Base-by-base conservation (phyloP, 345 rosid genomes). In the Populus nigra region DNA sequence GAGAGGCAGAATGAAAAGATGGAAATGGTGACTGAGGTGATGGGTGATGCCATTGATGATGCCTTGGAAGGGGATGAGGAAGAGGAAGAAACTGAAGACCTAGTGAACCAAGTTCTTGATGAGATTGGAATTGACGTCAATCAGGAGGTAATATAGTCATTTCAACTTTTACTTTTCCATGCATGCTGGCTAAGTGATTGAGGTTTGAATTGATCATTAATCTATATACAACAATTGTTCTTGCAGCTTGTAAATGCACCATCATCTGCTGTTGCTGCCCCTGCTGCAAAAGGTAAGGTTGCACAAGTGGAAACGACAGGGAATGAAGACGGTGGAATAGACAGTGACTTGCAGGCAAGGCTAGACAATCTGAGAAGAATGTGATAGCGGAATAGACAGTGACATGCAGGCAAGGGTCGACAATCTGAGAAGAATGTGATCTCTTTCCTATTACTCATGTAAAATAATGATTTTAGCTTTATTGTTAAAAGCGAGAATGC, bases 11-110 rank as follows among this genome's bases (percentile, higher is more conserved):
- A 93, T 74, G 94, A 93, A 87, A 93, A 88, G 83, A 93, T 93
- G 97, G 98, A 93, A 83, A 93, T 92, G 98, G 86, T 87, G 16
- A 88, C 87, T 66, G 96, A 93, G 82, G 90, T 93, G 20, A 93
- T 93, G 97, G 96, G 94, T 68, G 97, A 93, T 79, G 89, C 96
- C 15, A 90, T 93, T 74, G 97, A 93, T 9, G 97, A 91, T 84
- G 97, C 98, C 65, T 79, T 93, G 86, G 98, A 88, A 86, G 98
- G 94, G 71, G 98, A 93, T 38, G 97, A 92, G 82, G 98, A 93
- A 85, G 97, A 93, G 83, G 95, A 92, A 83, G 98, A 93, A 84
- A 93, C 95, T 16, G 94, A 92, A 85, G 98, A 92, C 12, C 87
- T 92, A 23, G 98, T 93, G 70, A 93, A 76, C 85, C 98, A 93